A percentile compares a stretch with the other conserved stretches of the same genome.
Conservation (phyloP, 805 yeast genomes). For the Kodamaea kaohsiungensis region DNA sequence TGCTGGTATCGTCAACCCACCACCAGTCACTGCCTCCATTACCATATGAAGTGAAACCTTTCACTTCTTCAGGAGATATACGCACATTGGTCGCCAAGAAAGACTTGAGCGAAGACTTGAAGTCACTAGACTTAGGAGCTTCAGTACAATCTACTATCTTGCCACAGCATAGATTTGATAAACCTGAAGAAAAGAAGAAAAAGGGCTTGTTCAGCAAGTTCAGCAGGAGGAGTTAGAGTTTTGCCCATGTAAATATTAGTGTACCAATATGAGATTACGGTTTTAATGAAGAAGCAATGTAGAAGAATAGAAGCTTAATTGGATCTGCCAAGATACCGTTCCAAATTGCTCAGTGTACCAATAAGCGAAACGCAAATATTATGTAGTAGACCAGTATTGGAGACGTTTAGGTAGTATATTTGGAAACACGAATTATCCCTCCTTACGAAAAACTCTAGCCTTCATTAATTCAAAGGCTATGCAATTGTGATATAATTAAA, state of each 20-base stretch:
- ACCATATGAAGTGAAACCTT: not conserved
- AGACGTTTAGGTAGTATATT: no score
- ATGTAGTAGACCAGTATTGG: no score
- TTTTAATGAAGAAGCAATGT: not conserved
- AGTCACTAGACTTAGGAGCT: not conserved
- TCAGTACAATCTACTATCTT: not conserved
- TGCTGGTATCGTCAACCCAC: conserved; percentile 7
- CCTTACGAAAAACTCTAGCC: not conserved
- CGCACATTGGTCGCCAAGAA: not conserved
- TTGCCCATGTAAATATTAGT: not conserved
- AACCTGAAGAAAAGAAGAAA: conserved; percentile 10
- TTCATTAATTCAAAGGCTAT: not conserved
- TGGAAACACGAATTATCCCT: not conserved
- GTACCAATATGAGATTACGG: not conserved
- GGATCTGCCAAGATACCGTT: not conserved
- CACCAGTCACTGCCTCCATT: conserved; percentile 2
- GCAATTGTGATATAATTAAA: not conserved
- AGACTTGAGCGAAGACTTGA: not conserved
- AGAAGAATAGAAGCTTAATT: not conserved
- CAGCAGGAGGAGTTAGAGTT: not conserved
- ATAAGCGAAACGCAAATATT: no score
- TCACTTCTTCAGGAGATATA: not conserved
- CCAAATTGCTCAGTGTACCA: no score
- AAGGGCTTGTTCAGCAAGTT: conserved; percentile 9
- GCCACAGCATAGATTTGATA: conserved; percentile 8